Conservation (phyloP, 306 rosid species). For the Ceratonia siliqua region DNA sequence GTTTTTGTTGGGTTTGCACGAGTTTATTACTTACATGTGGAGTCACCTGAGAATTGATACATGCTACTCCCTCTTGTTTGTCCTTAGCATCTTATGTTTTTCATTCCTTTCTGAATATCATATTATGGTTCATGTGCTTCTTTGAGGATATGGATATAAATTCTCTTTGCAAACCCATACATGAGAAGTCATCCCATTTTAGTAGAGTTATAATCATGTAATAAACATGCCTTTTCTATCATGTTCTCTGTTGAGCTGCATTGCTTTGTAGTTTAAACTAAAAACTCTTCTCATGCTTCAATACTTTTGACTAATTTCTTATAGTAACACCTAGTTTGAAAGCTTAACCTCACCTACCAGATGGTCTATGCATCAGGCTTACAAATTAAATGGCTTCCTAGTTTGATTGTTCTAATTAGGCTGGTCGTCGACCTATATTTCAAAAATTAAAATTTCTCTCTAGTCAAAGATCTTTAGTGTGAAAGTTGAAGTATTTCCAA, state of each 20-base stretch:
- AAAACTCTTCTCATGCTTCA: constrained; percentile 15
- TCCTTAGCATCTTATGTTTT: neutral
- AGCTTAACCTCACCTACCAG: neutral
- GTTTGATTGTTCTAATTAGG: constrained; percentile 16
- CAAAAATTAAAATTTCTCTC: constrained; percentile 5
- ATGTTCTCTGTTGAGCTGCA: neutral
- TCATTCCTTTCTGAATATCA: neutral
- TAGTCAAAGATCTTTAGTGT: constrained; percentile 35
- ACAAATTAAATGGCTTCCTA: constrained; percentile 12
- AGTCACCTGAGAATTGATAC: neutral
- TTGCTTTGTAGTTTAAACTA: constrained; percentile 22
- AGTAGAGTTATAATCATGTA: neutral
- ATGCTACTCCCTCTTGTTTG: neutral
- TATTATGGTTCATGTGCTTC: neutral
- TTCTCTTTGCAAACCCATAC: constrained; percentile 4
- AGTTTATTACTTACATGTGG: neutral
- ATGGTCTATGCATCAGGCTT: constrained; percentile 6
- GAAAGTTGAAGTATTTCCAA: constrained; percentile 41
- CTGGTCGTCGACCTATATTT: no score
- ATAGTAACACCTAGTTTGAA: neutral
- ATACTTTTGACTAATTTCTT: neutral
- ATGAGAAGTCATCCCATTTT: neutral
- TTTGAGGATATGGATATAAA: constrained; percentile 13
- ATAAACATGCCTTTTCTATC: neutral
- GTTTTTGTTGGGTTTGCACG: neutral